Conservation (phyloP, 768 basidiomycete genomes). For the Tulasnella sp. region DNA sequence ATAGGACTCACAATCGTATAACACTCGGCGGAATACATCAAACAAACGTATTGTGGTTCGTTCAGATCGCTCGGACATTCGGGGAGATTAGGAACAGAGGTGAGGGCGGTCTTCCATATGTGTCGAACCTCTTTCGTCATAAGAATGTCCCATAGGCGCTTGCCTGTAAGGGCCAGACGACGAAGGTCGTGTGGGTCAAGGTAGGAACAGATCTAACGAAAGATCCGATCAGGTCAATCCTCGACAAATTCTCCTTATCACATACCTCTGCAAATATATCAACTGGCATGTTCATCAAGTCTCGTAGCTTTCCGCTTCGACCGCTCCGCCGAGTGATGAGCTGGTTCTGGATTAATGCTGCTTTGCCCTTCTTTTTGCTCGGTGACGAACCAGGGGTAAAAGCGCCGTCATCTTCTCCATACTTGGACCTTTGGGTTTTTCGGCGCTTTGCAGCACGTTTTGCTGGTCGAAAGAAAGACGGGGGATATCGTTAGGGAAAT, state of each 20-base stretch:
- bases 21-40: constrained; percentile 22
- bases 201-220: constrained; percentile 19
- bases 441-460: neutral
- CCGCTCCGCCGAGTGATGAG: neutral
- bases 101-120: constrained; percentile 23
- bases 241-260: too few species aligned
- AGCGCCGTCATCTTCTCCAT: neutral
- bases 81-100: constrained; percentile 8
- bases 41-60: constrained; percentile 26
- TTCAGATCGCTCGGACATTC: constrained; percentile 25
- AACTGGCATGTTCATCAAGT: constrained; percentile 30
- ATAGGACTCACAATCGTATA: neutral
- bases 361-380: neutral
- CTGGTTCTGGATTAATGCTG: neutral
- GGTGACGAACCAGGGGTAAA: neutral
- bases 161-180: constrained; percentile 16
- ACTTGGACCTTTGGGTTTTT: neutral
- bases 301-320: constrained; percentile 22
- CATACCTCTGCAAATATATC: constrained; percentile 30
- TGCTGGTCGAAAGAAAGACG: neutral
- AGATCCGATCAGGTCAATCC: neutral
- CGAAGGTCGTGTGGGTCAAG: constrained; percentile 24
- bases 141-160: constrained; percentile 18
- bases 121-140: neutral
- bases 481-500: neutral